A percentile compares a stretch with the other conserved stretches of the same genome.
Conservation (phyloP, 1,284 basidiomycete species). For the Rhodotorula sp. region DNA sequence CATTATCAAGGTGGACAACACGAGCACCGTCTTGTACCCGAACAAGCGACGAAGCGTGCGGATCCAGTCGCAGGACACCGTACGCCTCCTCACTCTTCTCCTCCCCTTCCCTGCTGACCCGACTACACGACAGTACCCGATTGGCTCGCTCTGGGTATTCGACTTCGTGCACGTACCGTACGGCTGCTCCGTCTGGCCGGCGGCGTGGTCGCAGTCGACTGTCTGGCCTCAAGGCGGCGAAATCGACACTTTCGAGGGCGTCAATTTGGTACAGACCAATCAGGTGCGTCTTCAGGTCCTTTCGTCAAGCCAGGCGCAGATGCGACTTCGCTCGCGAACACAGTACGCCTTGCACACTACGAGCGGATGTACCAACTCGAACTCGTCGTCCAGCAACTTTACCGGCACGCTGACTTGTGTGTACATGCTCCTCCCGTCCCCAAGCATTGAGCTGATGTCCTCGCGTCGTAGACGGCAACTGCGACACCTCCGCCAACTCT, state of each 20-base stretch:
- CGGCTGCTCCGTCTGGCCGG: conserved; percentile 31
- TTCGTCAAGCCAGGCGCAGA: too few relatives aligned
- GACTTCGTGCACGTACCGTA: conserved; percentile 22
- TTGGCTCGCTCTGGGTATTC: conserved; percentile 35
- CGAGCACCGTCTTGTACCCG: conserved; percentile 19
- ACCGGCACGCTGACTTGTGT: conserved; percentile 41
- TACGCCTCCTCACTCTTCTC: not conserved
- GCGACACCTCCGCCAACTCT: conserved; percentile 43
- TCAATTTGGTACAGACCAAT: conserved; percentile 43
- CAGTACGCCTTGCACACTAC: conserved; percentile 63
- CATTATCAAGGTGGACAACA: conserved; percentile 36
- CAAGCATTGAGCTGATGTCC: not conserved
- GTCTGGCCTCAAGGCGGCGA: conserved; percentile 56
- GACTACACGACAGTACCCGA: not conserved
- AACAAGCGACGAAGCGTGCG: conserved; percentile 30
- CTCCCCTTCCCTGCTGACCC: not conserved
- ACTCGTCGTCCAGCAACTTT: conserved; percentile 32
- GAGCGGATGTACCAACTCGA: conserved; percentile 39
- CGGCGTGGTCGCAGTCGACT: conserved; percentile 10
- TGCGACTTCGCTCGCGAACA: conserved; percentile 1
- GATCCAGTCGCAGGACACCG: conserved; percentile 4
- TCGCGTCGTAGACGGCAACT: conserved; percentile 30
- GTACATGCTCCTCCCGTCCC: not conserved
- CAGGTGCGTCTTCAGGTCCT: not conserved
- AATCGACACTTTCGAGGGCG: conserved; percentile 81